Base-by-base conservation (phyloP, 2,329 filamentous ascomycete species). In the Sporothrix humicola region DNA sequence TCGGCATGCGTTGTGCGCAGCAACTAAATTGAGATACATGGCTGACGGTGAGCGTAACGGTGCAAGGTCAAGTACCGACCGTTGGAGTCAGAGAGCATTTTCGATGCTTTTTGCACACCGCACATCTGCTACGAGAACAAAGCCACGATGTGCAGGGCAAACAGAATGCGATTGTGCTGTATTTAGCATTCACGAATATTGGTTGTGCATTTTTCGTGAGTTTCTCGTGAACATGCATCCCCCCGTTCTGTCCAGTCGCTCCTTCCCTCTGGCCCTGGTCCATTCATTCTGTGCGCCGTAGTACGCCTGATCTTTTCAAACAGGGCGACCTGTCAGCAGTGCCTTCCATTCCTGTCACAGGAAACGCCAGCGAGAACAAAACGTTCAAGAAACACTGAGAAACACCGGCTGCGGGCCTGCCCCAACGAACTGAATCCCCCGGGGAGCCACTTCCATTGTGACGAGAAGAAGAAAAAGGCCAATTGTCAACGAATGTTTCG, bases 141-240 rank as follows among this genome's bases (percentile, higher is more conserved):
- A 61, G 26, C 13, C 17, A n/a, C n/a, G 59, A 23, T 20, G 20
- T 52, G 15, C 48, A 17, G 48, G n/a, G 48, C 15, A 20, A 2
- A 20, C 52, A 15, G 61, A 46, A 26, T 48, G 61, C 42, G 20
- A 48, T 48, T 63, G n/a, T 66, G 12, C 12, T 44, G 15, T 37
- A 37, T 37, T 20, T 44, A 3, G 23, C 17, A 23, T 46, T 15
- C 12, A 46, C 37, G 13, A 15, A 4, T 66, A 48, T 48, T 66
- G 20, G 42, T 2, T 44, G 10, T 66, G 42, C 42, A 48, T 48
- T 66, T 66, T 37, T 66, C 61, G 61, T 66, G 42, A 48, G 17
- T 48, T 66, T 66, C 61, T 66, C 61, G 61, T 66, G 42, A 48
- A 48, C 10, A 66, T 10, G 42, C 61, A 66, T 65, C 54, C 61